Evolutionary conservation across 768 basidiomycete species (phyloP).

Genomic region (Wakefieldia striispora): DNA sequence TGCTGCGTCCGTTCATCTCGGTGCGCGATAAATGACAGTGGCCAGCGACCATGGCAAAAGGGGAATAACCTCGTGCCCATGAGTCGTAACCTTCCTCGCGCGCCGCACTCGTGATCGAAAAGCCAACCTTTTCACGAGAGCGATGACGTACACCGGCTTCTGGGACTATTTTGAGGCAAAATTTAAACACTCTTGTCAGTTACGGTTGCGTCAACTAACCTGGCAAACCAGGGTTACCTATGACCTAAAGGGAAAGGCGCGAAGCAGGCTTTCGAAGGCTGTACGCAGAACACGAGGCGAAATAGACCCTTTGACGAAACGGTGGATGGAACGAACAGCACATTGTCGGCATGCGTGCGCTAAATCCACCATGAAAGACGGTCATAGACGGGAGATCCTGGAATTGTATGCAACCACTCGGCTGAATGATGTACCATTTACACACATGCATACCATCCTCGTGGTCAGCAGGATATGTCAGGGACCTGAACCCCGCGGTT

Average conservation of each 20-base stretch:
- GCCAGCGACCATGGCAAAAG: slow-evolving; percentile 13
- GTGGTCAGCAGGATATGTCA: slow-evolving; percentile 3
- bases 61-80: slow-evolving; percentile 16
- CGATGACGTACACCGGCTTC: slow-evolving; percentile 29
- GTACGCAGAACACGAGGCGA: slow-evolving; percentile 26
- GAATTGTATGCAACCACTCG: background rate
- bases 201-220: slow-evolving; percentile 7
- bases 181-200: slow-evolving; percentile 18
- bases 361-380: slow-evolving; percentile 3
- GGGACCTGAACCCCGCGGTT: background rate
- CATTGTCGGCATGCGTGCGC: slow-evolving; percentile 4
- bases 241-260: slow-evolving; percentile 1
- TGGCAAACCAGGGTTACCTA: slow-evolving; percentile 12
- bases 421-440: slow-evolving; percentile 5
- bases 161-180: slow-evolving; percentile 23
- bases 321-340: background rate
- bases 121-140: slow-evolving; percentile 13
- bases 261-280: slow-evolving; percentile 5
- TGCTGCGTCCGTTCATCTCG: slow-evolving; percentile 17
- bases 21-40: slow-evolving; percentile 10
- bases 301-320: slow-evolving; percentile 11
- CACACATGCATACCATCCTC: background rate
- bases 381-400: slow-evolving; percentile 1
- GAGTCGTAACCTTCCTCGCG: slow-evolving; percentile 13
- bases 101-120: slow-evolving; percentile 7